Base-by-base conservation (phyloP, 2,329 filamentous ascomycete genomes). In the Pestalotiopsis sp. region DNA sequence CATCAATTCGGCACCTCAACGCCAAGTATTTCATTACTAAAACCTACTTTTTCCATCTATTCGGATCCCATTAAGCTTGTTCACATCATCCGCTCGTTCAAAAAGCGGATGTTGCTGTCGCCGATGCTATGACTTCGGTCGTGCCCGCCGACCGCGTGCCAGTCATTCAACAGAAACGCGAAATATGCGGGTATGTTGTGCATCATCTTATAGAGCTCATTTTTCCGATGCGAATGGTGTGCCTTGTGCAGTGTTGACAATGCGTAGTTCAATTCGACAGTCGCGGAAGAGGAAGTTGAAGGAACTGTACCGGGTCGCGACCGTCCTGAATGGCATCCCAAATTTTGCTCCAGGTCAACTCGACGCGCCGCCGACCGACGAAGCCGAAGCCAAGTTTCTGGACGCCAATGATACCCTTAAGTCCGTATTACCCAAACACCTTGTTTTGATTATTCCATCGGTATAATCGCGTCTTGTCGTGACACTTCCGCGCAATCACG, bases 231-330 rank as follows among this genome's bases (percentile, higher is more conserved):
- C 77, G 74, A 80, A 81, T 74, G 79, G 83, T 87, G 73, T 78
- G 67, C 75, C 76, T 81, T 83, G 82, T 65, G 77, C 70, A 69
- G 68, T 85, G 77, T 81, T 89, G 72, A 88, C 78, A 56, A 27
- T 71, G 71, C 74, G 69, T 79, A 92, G 90, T 83, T 86, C 88
- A 88, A 91, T 92, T 87, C 89, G 92, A 86, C 88, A 87, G 82
- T 93, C 92, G 87, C 92, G 93, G 83, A 96, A 97, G 89, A 91
- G 93, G 82, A 97, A 97, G 87, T 88, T 97, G 80, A 91, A 92
- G 80, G 92, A 96, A 84, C 88, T 97, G 76, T 97, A 92, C 85
- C 87, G 88, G 75, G 89, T 93, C 87, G 91, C 93, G 85, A 92
- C 92, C 80, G 89, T 91, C 81, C 82, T 86, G 78, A 85, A 89